Conservation (phyloP, 1,284 basidiomycete genomes). For the Sanghuangporus sanghuang region DNA sequence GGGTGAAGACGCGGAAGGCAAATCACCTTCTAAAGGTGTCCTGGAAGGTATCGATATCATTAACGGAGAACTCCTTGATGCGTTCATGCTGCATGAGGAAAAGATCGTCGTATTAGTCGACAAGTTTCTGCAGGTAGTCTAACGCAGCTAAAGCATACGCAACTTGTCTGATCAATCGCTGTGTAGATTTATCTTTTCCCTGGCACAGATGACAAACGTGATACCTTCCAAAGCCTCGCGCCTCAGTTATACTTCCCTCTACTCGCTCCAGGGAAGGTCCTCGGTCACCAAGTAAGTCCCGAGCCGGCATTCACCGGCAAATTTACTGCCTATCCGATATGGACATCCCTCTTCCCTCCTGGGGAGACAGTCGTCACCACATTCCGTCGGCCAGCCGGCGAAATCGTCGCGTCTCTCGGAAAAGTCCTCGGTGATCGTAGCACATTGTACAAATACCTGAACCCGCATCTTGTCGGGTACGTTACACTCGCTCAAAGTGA, state of each 20-base stretch:
- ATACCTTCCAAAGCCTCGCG: conserved; percentile 38
- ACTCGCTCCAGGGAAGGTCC: conserved; percentile 35
- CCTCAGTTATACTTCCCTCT: conserved; percentile 51
- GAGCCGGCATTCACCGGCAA: conserved; percentile 39
- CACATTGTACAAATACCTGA: conserved; percentile 93
- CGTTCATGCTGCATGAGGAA: conserved; percentile 44
- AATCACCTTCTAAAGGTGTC: conserved; percentile 27
- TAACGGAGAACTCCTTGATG: conserved; percentile 51
- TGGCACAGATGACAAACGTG: conserved; percentile 39
- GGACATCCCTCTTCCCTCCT: conserved; percentile 55
- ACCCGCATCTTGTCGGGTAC: conserved; percentile 72
- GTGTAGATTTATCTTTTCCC: conserved; percentile 61
- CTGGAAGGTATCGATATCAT: conserved; percentile 59
- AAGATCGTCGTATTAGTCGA: conserved; percentile 61
- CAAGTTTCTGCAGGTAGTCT: conserved; percentile 55
- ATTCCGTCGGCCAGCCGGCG: conserved; percentile 20
- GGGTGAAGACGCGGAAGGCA: conserved; percentile 47
- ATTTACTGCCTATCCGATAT: conserved; percentile 54
- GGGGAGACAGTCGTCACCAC: conserved; percentile 44
- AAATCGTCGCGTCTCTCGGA: conserved; percentile 70
- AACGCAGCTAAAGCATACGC: neutral
- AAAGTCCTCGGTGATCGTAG: conserved; percentile 83
- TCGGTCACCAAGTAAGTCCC: conserved; percentile 50
- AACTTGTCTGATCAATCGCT: neutral
- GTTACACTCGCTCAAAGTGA: conserved; percentile 42